Evolutionary conservation across 176 grass and related monocot species (phyloP), one percentile per base, ranked within the genome.

Genomic region (Aegilops speltoides): DNA sequence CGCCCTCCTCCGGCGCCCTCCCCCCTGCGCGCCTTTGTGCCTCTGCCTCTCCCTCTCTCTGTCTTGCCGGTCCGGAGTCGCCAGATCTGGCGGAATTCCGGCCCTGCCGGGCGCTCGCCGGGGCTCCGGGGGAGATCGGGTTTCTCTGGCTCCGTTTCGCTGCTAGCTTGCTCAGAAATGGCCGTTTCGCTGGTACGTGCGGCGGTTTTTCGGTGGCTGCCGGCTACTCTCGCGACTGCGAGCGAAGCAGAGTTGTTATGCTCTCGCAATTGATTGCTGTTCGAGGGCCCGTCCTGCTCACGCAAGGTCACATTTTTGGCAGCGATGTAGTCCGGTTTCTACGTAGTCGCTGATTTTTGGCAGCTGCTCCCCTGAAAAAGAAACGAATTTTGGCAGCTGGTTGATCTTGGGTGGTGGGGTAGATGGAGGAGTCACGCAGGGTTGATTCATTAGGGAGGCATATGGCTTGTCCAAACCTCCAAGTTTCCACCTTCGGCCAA

Each of bases 71-170:
- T 34, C 24, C 15, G 3, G 20, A 20, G 46, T 78, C 50, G 45
- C 73, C 62, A 80, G 88, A 86, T 88, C 91, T 89, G 79, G 59
- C 48, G 50, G 76, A 86, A 71, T 86, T 73, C 56, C 38, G 43
- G 31, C 38, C 45, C 31, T 0, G 5, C 50, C 40, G 56, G 0
- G 1, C 45, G 16, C 28, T 24, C 15, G 14, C 78, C 45, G 0
- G 40, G 29, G 16, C 80, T 82, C 38, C n/a, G n/a, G 15, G 7
- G 22, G 78, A 83, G 75, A 83, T 91, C 63, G 82, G 84, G 41
- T 16, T 14, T 29, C 19, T 11, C 34, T 20, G 40, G 10, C 31
- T 29, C 43, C 61, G 26, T 23, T 38, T 25, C 45, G 37, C 10
- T 2, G 11, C 48, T 45, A 17, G 15, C 10, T 81, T 15, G 34